These are phyloP conservation scores for Dactylella cylindrospora DNA, from an alignment of 2,329 filamentous ascomycete species.

Conservation along the genomic window DNA sequence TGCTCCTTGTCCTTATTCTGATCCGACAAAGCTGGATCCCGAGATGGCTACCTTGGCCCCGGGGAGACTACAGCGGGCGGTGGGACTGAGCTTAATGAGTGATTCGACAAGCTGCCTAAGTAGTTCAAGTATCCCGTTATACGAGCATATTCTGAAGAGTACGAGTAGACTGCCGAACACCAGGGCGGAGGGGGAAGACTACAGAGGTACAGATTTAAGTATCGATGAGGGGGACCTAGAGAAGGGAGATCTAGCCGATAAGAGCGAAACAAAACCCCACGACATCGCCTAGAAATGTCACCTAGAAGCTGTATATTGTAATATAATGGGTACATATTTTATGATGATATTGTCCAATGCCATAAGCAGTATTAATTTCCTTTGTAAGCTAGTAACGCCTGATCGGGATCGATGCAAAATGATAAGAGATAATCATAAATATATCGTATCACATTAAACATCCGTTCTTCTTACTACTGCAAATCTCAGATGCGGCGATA, in stretches of 20 bases:
- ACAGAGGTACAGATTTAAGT: slow-evolving; percentile 1
- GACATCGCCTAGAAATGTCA: background rate
- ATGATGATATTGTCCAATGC: background rate
- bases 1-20: slow-evolving; percentile 26
- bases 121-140: slow-evolving; percentile 27
- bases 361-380: too few species aligned
- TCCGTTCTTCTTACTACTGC: slow-evolving; percentile 49
- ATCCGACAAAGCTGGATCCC: slow-evolving; percentile 31
- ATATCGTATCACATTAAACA: slow-evolving; percentile 46
- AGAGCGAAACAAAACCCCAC: too few species aligned
- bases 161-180: slow-evolving; percentile 20
- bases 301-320: slow-evolving; percentile 1
- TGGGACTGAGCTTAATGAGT: too few species aligned
- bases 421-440: background rate
- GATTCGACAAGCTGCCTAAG: slow-evolving; percentile 1
- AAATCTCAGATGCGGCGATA: slow-evolving; percentile 47
- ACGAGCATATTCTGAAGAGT: slow-evolving; percentile 37
- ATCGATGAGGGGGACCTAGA: slow-evolving; percentile 2
- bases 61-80: background rate
- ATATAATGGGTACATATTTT: background rate
- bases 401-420: too few species aligned
- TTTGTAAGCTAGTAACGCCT: too few species aligned
- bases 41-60: slow-evolving; percentile 4
- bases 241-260: slow-evolving; percentile 3
- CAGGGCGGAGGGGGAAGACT: background rate